Evolutionary conservation across 139 green algal genomes (phyloP), one percentile per base, ranked within the genome.

Genomic region (Haematococcus sp.): DNA sequence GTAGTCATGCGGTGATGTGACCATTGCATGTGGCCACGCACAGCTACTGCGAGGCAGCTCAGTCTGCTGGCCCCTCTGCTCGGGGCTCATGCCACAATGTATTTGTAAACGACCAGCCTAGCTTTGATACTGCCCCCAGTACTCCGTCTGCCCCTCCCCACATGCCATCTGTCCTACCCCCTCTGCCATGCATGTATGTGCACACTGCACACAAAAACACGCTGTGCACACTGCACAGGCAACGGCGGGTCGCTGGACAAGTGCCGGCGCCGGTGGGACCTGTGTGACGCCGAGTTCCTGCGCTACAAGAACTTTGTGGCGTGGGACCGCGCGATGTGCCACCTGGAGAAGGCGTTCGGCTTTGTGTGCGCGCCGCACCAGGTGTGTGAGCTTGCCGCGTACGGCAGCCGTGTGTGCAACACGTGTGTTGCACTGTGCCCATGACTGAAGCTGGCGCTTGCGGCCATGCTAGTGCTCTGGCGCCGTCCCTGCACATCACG

Each of bases 211-310:
- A 61, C 54, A 61, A 20, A 61, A 20, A 61, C 54, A 61, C 54
- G n/a, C n/a, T n/a, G n/a, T n/a, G n/a, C n/a, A n/a, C n/a, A n/a
- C n/a, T n/a, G n/a, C n/a, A n/a, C 86, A 83, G 95, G 95, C 75
- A 99, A 99, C 78, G 93, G 92, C 58, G 91, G 93, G 71, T 94
- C 86, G 25, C 82, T 97, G 63, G 91, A 99, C 60, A 95, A 97
- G 80, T 98, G 95, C 87, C 81, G 96, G 17, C 89, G 96, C 20
- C 87, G 94, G 31, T 98, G 93, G 90, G 94, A 98, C 87, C 82
- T 98, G 64, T 85, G 83, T 2, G 95, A 98, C 49, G 82, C 86
- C 16, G 74, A 90, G 11, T 80, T 85, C 72, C 89, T 99, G 51
- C 88, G 91, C 56, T 99, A 99, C 91, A 60, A 66, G 61, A 35